phyloP scores from a whole-genome alignment of 2,329 filamentous ascomycete species.

The Sporothrix dimorphospora region DNA sequence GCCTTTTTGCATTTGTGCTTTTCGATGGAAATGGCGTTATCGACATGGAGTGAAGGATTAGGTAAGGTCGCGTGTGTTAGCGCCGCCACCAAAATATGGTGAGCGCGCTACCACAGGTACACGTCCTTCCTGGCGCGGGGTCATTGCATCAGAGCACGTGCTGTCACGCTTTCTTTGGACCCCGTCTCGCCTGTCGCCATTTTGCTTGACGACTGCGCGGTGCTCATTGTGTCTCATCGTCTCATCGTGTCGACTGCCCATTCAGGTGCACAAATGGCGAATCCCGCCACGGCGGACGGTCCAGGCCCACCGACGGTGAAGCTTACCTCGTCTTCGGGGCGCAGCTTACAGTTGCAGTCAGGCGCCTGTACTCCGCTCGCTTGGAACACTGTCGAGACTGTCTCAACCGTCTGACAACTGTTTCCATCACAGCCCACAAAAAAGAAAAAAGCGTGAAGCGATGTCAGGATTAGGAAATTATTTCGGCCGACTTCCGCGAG shows the following conservation, averaged over 20 bases:
- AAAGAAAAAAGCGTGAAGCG: neutral
- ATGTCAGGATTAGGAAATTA: constrained; percentile 10
- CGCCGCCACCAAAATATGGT: neutral
- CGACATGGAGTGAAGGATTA: neutral
- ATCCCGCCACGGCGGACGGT: constrained; percentile 10
- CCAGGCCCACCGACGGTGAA: constrained; percentile 13
- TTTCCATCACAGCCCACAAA: neutral
- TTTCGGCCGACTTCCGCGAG: constrained; percentile 20
- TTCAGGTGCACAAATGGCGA: constrained; percentile 21
- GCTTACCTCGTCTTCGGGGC: neutral
- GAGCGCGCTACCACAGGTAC: neutral
- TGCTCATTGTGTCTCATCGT: no score
- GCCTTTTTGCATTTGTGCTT: constrained; percentile 29
- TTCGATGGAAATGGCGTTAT: constrained; percentile 28
- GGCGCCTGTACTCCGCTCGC: neutral
- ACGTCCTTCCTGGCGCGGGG: neutral
- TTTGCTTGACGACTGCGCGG: neutral
- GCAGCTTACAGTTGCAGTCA: neutral
- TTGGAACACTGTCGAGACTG: neutral
- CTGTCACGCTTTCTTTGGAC: neutral
- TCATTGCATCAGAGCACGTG: constrained; percentile 26
- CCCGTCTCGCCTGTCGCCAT: neutral
- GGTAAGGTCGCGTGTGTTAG: neutral
- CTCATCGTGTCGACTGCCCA: neutral
- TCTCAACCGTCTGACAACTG: no score